Conservation (phyloP, 805 yeast species). For the Zygosaccharomyces kombuchaensis region DNA sequence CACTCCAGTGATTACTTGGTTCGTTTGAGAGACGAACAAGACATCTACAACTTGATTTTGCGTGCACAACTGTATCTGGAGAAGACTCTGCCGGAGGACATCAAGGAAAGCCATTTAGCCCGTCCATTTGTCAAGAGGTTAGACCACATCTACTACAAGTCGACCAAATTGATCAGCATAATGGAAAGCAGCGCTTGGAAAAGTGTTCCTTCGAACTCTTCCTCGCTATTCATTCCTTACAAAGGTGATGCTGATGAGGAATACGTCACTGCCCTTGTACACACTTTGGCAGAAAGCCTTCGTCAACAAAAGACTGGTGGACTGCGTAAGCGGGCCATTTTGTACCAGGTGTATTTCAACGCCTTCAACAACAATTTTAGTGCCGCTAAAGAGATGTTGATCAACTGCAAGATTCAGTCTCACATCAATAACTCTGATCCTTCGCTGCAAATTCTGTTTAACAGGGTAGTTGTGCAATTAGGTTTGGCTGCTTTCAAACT, state of each 20-base stretch:
- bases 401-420: conserved; percentile 79
- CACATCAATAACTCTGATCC: conserved; percentile 82
- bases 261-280: conserved; percentile 55
- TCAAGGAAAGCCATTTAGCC: conserved; percentile 54
- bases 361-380: conserved; percentile 83
- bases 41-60: conserved; percentile 68
- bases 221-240: conserved; percentile 28
- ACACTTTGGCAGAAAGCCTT: conserved; percentile 59
- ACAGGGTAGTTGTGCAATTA: conserved; percentile 91
- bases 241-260: conserved; percentile 31
- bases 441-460: conserved; percentile 82
- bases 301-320: conserved; percentile 61
- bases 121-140: conserved; percentile 79
- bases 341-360: conserved; percentile 82
- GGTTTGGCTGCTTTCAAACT: conserved; percentile 93
- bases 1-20: conserved; percentile 91
- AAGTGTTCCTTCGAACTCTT: conserved; percentile 32
- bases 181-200: conserved; percentile 78
- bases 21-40: conserved; percentile 82
- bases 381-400: conserved; percentile 83
- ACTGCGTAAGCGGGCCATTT: conserved; percentile 76
- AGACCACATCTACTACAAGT: conserved; percentile 92
- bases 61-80: conserved; percentile 87
- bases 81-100: conserved; percentile 45
- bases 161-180: conserved; percentile 62